Evolutionary conservation across 2,329 filamentous ascomycete genomes (phyloP).

Genomic region (Harringtonia lauricola): DNA sequence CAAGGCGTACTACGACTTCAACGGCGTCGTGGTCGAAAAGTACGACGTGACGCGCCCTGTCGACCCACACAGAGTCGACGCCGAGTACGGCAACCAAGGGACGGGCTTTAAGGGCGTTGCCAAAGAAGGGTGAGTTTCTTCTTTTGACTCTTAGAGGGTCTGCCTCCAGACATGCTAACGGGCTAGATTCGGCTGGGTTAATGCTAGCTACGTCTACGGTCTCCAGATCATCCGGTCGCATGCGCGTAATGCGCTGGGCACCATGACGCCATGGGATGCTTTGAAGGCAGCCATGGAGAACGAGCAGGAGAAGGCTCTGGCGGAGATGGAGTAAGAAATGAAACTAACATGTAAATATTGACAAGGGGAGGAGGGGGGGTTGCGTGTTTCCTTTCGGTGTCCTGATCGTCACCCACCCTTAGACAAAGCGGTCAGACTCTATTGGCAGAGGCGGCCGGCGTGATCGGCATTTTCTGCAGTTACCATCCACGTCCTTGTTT

Average conservation of each 20-base stretch:
- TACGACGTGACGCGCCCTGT: conserved; percentile 89
- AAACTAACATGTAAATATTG: too few relatives aligned
- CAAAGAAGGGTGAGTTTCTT: conserved; percentile 78
- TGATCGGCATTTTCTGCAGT: too few relatives aligned
- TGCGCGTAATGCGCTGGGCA: conserved; percentile 79
- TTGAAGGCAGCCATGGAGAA: conserved; percentile 59
- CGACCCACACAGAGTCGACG: conserved; percentile 87
- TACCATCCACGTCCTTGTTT: too few relatives aligned
- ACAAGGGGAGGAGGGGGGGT: too few relatives aligned
- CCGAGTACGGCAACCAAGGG: conserved; percentile 96
- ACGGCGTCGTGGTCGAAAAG: conserved; percentile 96
- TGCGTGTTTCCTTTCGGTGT: too few relatives aligned
- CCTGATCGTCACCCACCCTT: too few relatives aligned
- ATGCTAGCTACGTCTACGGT: conserved; percentile 93
- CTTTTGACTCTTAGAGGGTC: neutral
- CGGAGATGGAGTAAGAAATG: conserved; percentile 27
- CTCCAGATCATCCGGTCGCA: conserved; percentile 80
- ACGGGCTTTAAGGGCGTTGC: conserved; percentile 91
- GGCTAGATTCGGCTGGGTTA: conserved; percentile 91
- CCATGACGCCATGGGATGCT: conserved; percentile 75
- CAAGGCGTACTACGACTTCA: conserved; percentile 96
- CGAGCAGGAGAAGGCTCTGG: conserved; percentile 41
- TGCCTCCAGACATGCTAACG: conserved; percentile 18
- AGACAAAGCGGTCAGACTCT: too few relatives aligned
- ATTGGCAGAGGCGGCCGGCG: too few relatives aligned